Base-by-base conservation (phyloP, 257 asterid genomes). In the Prunella vulgaris region DNA sequence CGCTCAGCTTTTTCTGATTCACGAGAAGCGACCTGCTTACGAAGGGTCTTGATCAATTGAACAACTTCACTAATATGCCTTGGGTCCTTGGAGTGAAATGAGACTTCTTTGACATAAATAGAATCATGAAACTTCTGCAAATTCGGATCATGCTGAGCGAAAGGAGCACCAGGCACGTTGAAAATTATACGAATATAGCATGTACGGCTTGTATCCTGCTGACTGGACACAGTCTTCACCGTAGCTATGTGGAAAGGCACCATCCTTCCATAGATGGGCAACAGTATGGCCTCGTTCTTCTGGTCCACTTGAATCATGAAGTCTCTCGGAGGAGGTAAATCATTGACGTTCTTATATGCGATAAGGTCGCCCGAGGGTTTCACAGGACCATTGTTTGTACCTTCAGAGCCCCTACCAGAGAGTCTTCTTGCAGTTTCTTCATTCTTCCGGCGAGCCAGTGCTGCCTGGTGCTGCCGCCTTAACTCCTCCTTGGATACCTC, bases 401-500 rank as follows among this genome's bases (percentile, higher is more conserved):
- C 42, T 72, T 62, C 86, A 27, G 85, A 53, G 35, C 83, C 90
- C 0, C 35, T 75, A 28, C 87, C 90, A 25, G 93, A 82, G 53
- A 86, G 93, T 10, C 93, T 79, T 22, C 83, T 75, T n/a, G 85
- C 85, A 70, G 85, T 86, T 74, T 86, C 90, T 61, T 82, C 93
- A 70, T 78, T 86, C 77, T 84, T 86, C 74, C 61, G 86, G 37
- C 81, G 86, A 10, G 90, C 93, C 20, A 86, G 86, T 64, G 74
- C 83, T 6, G 90, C 88, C 79, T 86, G 93, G 57, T 86, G 90
- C 75, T 80, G 88, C 81, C 76, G 84, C 42, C 93, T 75, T 21
- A 80, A 60, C 72, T 84, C 85, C 69, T 86, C 93, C 74, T 84
- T 86, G 1, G 89, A 80, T 32, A 82, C 68, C 73, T 86, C 93